These are phyloP conservation scores for Entomortierella parvispora DNA, from an alignment of 192 early-diverging fungal species.

Conservation along the genomic window DNA sequence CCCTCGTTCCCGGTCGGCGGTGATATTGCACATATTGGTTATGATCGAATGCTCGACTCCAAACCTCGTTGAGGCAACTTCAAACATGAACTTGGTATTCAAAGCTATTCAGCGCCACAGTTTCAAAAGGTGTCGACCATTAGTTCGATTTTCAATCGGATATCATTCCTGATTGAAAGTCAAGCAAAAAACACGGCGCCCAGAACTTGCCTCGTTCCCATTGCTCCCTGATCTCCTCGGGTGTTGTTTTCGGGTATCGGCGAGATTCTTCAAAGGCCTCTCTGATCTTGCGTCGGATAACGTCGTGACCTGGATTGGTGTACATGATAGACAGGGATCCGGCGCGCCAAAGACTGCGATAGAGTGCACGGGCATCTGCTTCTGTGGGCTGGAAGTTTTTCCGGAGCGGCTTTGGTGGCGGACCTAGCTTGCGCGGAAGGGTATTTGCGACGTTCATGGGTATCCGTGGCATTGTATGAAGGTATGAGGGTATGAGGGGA, in stretches of 20 bases:
- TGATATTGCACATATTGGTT: slow-evolving; percentile 27
- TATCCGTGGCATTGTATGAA: slow-evolving; percentile 42
- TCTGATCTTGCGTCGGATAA: slow-evolving; percentile 35
- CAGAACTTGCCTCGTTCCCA: slow-evolving; percentile 46
- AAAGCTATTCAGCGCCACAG: slow-evolving; percentile 3
- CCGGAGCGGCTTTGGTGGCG: slow-evolving; percentile 24
- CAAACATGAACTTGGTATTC: slow-evolving; percentile 37
- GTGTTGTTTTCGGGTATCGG: not conserved
- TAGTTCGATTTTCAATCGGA: too few relatives aligned
- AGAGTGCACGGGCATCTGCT: slow-evolving; percentile 43
- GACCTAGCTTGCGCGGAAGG: slow-evolving; percentile 29
- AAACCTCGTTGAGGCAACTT: slow-evolving; percentile 40
- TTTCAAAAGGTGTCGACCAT: too few relatives aligned
- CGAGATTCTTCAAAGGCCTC: slow-evolving; percentile 44
- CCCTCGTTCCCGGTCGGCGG: too few relatives aligned
- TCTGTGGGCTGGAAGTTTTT: slow-evolving; percentile 15
- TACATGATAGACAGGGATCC: slow-evolving; percentile 43
- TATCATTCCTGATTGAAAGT: too few relatives aligned
- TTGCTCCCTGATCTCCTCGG: slow-evolving; percentile 8
- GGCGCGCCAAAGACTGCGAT: slow-evolving; percentile 35
- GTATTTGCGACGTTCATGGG: slow-evolving; percentile 28
- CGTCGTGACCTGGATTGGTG: slow-evolving; percentile 18
- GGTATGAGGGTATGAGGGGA: not conserved
- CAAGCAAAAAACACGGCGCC: too few relatives aligned
- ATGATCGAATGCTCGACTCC: slow-evolving; percentile 38